A percentile compares a stretch with the other conserved stretches of the same genome.
Conservation (phyloP, 257 asterid genomes). For the Solanum arcanum region DNA sequence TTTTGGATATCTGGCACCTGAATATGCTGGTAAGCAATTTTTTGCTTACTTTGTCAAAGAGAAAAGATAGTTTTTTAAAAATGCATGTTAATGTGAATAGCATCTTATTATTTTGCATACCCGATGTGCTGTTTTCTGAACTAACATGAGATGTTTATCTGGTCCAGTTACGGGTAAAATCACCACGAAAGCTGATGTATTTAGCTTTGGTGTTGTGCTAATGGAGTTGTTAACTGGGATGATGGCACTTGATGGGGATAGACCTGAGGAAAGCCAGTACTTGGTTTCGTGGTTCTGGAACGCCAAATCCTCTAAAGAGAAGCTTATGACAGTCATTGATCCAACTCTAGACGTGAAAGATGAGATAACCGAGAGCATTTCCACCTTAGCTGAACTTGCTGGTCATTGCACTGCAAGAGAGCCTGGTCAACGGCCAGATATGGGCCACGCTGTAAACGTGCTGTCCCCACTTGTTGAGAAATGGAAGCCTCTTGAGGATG, state of each 20-base stretch:
- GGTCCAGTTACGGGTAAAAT: constrained; percentile 72
- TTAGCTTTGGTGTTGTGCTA: constrained; percentile 81
- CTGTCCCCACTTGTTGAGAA: constrained; percentile 67
- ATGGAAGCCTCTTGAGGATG: constrained; percentile 68
- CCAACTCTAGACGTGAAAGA: constrained; percentile 37
- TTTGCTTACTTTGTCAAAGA: not conserved
- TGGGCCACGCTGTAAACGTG: constrained; percentile 77
- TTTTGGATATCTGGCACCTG: constrained; percentile 87
- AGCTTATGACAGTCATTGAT: constrained; percentile 55
- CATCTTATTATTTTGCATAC: not conserved
- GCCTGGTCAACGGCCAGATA: constrained; percentile 79
- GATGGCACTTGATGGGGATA: constrained; percentile 62
- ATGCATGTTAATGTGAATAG: not conserved
- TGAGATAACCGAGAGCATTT: constrained; percentile 44
- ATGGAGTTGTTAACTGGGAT: constrained; percentile 88
- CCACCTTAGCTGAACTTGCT: constrained; percentile 69
- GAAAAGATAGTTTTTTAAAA: not conserved
- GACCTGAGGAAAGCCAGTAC: constrained; percentile 88
- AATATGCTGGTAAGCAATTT: constrained; percentile 61
- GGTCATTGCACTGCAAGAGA: constrained; percentile 90
- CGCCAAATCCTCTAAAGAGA: constrained; percentile 48
- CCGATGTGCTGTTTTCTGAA: not conserved
- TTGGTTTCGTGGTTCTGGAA: constrained; percentile 81
- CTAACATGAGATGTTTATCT: not conserved
- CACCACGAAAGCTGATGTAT: constrained; percentile 81